Evolutionary conservation across 2,329 filamentous ascomycete species (phyloP).

Genomic region (Canariomyces notabilis): DNA sequence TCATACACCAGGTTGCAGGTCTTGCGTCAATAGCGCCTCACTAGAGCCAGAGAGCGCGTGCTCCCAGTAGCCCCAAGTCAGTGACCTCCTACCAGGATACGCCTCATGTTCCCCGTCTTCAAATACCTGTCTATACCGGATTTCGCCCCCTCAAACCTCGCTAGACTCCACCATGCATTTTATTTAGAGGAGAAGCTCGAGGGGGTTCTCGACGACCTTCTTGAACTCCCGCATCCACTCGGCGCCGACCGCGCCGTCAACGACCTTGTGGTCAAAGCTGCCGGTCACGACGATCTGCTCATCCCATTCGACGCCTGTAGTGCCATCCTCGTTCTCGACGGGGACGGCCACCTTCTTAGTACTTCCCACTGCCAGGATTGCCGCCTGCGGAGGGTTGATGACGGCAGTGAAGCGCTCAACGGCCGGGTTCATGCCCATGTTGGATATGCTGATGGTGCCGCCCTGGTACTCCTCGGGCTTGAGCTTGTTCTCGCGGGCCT

Average conservation of each 20-base stretch:
- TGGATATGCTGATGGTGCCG: constrained; percentile 97
- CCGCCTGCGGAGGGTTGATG: constrained; percentile 97
- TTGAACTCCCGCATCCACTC: constrained; percentile 98
- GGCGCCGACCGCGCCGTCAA: constrained; percentile 91
- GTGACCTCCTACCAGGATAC: neutral
- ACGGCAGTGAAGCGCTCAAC: constrained; percentile 97
- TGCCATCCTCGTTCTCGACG: constrained; percentile 77
- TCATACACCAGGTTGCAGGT: constrained; percentile 13
- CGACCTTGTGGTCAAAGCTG: constrained; percentile 98
- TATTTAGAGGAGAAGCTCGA: constrained; percentile 81
- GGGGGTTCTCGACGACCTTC: constrained; percentile 94
- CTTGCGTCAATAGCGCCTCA: no score
- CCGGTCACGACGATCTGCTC: constrained; percentile 94
- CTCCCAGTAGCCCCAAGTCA: neutral
- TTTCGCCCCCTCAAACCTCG: neutral
- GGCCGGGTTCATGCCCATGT: constrained; percentile 99
- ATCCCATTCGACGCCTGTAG: constrained; percentile 75
- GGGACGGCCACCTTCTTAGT: constrained; percentile 93
- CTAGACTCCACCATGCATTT: neutral
- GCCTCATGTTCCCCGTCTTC: neutral
- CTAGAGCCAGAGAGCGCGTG: neutral
- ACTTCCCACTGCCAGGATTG: constrained; percentile 90
- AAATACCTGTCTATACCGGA: neutral
- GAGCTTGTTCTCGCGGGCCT: constrained; percentile 92
- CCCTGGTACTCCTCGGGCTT: constrained; percentile 99